Conservation (phyloP, 176 grass and related monocot species). For the Poa annua region DNA sequence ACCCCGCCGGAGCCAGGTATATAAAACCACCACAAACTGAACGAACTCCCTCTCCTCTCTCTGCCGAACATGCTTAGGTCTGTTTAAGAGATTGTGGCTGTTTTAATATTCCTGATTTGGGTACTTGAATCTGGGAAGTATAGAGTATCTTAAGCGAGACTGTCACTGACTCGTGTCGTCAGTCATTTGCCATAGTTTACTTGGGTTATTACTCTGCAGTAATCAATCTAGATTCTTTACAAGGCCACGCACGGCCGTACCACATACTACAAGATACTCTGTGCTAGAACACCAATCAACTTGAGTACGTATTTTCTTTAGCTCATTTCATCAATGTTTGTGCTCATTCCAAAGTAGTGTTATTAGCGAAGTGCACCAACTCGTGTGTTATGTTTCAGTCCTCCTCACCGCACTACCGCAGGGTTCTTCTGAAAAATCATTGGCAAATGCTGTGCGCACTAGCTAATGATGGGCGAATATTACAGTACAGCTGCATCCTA, state of each 20-base stretch:
- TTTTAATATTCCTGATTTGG: not conserved
- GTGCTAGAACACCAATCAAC: too few relatives aligned
- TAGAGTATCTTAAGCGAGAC: conserved; percentile 21
- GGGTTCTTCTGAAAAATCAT: conserved; percentile 1
- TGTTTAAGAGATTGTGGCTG: too few relatives aligned
- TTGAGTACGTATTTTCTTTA: too few relatives aligned
- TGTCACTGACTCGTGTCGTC: not conserved
- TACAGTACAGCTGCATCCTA: not conserved
- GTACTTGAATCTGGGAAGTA: conserved; percentile 29
- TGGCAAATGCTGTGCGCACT: not conserved
- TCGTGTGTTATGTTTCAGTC: not conserved
- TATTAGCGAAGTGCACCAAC: not conserved
- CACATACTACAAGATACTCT: too few relatives aligned
- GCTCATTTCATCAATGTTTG: not conserved
- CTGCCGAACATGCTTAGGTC: too few relatives aligned
- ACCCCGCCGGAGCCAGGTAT: conserved; percentile 15
- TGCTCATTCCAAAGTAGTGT: not conserved
- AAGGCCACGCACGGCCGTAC: conserved; percentile 10
- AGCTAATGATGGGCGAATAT: not conserved
- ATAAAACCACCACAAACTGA: too few relatives aligned
- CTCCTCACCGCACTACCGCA: not conserved
- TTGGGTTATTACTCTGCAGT: not conserved
- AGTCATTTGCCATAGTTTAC: not conserved
- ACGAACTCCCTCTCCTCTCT: too few relatives aligned
- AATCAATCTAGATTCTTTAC: conserved; percentile 8